Base-by-base conservation (phyloP, 1,284 basidiomycete genomes). In the Rhizopogon hawkerae region DNA sequence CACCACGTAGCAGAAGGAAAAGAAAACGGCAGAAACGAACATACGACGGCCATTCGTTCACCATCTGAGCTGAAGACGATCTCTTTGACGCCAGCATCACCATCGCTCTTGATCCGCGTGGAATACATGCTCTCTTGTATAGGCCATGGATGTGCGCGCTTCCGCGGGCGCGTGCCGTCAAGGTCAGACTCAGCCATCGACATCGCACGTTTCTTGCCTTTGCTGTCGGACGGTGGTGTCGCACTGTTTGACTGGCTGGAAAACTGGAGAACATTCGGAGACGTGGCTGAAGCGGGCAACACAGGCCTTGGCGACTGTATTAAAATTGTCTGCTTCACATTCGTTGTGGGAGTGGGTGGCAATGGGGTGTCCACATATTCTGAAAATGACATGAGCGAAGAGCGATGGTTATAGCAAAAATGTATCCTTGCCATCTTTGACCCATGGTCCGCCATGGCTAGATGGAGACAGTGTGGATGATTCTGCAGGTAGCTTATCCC, bases 51-150 rank as follows among this genome's bases (percentile, higher is more conserved):
- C 54, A 81, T 68, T 36, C 64, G 66, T 35, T 63, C 65, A 31
- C 78, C 78, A 53, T 77, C 73, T 16, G 68, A 65, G 53, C 66
- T 75, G 49, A 78, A 71, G 37, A 69, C 56, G 24, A 81, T 69
- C 24, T 60, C 68, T 34, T 62, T 62, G 41, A 81, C 63, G 23
- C 68, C 68, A 10, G 71, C 56, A 44, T 71, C 67, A 2, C 68
- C 69, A 21, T 74, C 71, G 33, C 75, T 74, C 53, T 68, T 65
- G 31, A 81, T 57, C 7, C 53, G 58, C 2, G 64, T 60, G 2
- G 67, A 62, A 48, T 68, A 59, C 46, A 67, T 56, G n/a, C 64
- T 60, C 9, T 66, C 66, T 10, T 68, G 59, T 2, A 63, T 67
- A 0, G 77, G 73, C 76, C 77, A 77, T 3, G 59, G 41, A 26